Conservation (phyloP, 2,329 filamentous ascomycete species). For the Colletotrichum abscissum region DNA sequence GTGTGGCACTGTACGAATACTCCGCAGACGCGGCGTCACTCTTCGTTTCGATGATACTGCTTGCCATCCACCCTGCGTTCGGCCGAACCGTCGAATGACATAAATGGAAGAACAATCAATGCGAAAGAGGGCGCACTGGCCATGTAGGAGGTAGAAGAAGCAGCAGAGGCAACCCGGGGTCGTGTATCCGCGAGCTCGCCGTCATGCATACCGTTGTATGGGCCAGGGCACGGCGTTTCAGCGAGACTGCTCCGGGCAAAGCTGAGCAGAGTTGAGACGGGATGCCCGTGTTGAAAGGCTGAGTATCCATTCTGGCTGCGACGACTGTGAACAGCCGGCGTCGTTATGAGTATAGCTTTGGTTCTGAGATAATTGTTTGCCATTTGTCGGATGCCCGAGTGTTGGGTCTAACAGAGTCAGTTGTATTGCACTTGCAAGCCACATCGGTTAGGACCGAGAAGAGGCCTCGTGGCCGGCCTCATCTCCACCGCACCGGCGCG, state of each 20-base stretch:
- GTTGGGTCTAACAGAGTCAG: background rate
- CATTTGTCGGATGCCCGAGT: background rate
- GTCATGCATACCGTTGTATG: conserved; percentile 30
- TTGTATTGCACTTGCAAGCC: background rate
- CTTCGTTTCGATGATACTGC: background rate
- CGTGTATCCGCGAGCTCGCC: conserved; percentile 9
- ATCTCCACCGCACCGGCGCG: background rate
- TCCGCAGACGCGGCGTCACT: background rate
- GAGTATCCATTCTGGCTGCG: conserved; percentile 25
- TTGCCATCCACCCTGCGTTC: background rate
- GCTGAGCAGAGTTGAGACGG: conserved; percentile 27
- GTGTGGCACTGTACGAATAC: background rate
- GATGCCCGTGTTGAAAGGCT: conserved; percentile 10
- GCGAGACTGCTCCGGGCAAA: conserved; percentile 22
- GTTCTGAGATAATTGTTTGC: background rate
- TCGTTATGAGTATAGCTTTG: background rate
- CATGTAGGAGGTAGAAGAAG: conserved; percentile 22
- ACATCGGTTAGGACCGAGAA: conserved; percentile 2
- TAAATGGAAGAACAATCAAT: conserved; percentile 13
- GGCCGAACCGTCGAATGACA: conserved; percentile 17
- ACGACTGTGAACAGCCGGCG: background rate
- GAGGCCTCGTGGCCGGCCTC: conserved; percentile 1
- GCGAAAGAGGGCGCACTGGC: conserved; percentile 9
- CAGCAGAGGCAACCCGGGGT: background rate
- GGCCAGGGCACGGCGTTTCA: conserved; percentile 24